Evolutionary conservation across 2,329 filamentous ascomycete genomes (phyloP), one percentile per base, ranked within the genome.

Genomic region (Scytalidium lignicola): DNA sequence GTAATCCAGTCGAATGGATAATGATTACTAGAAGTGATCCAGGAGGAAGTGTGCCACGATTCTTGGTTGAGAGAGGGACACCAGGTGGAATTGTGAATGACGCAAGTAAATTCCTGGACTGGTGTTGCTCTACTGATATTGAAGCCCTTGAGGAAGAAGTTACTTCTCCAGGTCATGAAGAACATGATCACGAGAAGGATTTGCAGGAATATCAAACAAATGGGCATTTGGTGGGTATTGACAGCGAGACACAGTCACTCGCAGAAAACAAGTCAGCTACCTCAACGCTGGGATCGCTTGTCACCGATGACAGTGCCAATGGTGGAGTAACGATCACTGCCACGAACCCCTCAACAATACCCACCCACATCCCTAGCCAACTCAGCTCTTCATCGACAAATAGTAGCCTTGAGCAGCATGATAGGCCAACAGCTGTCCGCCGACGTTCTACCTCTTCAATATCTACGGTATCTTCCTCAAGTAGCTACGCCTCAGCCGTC

Each of bases 21-120:
- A 88, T 88, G 85, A 75, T 88, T 41, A 87, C 84, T 4, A 70
- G 85, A 46, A 85, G 80, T 64, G 84, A 88, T 60, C 84, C 85
- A n/a, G 85, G 85, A 21, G 85, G 85, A 22, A 85, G 77, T 47
- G 85, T 88, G 20, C 85, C 85, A 2, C 74, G 82, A 22, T 88
- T 86, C 67, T 80, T 88, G 76, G 82, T 88, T 19, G 85, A 88
- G 58, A 73, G 84, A 58, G 83, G 82, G 19, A 88, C 85, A 0
- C 84, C 85, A 1, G 73, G 71, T 20, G 81, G 81, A 41, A 86
- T 88, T 55, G 75, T 83, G 17, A 66, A 70, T 9, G 85, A 88
- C 64, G 80, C 83, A 0, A 72, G 73, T 53, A 88, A 87, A 65
- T 88, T 88, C 56, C 63, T 88, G 10, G 73, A 86, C 50, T 88